A percentile compares a stretch with the other conserved stretches of the same genome.
Evolutionary conservation across 139 green algal species (phyloP).

Genomic region (Chlorella vulgaris): DNA sequence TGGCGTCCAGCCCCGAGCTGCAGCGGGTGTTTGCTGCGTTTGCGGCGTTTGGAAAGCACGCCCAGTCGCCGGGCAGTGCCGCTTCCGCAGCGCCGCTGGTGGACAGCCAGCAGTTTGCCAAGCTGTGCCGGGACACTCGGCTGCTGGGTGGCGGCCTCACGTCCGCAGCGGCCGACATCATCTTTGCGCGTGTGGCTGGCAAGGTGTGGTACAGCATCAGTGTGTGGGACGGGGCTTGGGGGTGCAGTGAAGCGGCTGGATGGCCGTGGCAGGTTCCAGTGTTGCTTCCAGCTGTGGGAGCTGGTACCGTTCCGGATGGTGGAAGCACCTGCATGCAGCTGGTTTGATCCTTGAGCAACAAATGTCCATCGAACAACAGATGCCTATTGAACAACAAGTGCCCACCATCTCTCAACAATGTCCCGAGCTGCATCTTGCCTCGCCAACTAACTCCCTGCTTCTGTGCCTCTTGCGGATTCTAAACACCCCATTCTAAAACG

Average conservation of each 20-base stretch:
- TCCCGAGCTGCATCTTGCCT: too few relatives aligned
- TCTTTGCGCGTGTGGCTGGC: conserved; percentile 16
- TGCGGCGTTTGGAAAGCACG: conserved; percentile 22
- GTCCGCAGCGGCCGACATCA: not conserved
- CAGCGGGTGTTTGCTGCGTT: conserved; percentile 31
- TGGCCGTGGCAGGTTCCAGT: not conserved
- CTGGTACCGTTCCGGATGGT: too few relatives aligned
- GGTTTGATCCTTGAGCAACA: too few relatives aligned
- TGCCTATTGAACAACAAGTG: too few relatives aligned
- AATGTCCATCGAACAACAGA: too few relatives aligned
- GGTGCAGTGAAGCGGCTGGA: not conserved
- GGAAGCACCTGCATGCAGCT: too few relatives aligned
- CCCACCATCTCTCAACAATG: too few relatives aligned
- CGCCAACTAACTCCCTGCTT: not conserved
- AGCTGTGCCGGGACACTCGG: conserved; percentile 26
- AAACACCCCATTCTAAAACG: not conserved
- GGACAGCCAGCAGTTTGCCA: conserved; percentile 22
- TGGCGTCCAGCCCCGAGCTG: not conserved
- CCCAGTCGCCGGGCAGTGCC: not conserved
- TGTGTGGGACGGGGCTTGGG: not conserved
- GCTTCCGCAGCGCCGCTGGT: not conserved
- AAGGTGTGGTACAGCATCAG: not conserved
- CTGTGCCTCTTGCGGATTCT: not conserved
- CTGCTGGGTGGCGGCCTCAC: conserved; percentile 11
- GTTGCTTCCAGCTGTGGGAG: not conserved